A percentile compares a stretch with the other conserved stretches of the same genome.
These are phyloP conservation scores for Pisolithus thermaeus DNA, from an alignment of 1,284 basidiomycete species.

Conservation along the genomic window DNA sequence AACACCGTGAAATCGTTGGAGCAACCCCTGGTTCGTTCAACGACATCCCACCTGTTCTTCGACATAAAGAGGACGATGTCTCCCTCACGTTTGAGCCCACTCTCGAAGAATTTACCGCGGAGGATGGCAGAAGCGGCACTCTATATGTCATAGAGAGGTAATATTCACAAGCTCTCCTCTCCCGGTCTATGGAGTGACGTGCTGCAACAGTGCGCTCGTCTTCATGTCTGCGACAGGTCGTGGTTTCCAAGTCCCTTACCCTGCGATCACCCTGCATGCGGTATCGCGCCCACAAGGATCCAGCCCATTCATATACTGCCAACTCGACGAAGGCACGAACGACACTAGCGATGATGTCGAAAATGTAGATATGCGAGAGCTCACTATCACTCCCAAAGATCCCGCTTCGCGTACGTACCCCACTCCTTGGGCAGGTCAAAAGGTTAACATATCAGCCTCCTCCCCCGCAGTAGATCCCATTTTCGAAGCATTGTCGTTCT, in stretches of 20 bases:
- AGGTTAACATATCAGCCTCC: conserved; percentile 6
- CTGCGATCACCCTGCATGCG: conserved; percentile 83
- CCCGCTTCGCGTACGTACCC: conserved; percentile 50
- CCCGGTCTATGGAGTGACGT: conserved; percentile 27
- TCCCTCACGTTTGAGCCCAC: conserved; percentile 63
- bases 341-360: conserved; percentile 34
- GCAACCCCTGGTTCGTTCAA: conserved; percentile 78
- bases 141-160: conserved; percentile 79
- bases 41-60: conserved; percentile 75
- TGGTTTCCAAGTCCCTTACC: conserved; percentile 80
- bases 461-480: conserved; percentile 70
- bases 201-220: conserved; percentile 54
- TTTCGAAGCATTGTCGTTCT: conserved; percentile 83
- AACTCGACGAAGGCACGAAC: conserved; percentile 63
- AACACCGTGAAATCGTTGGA: conserved; percentile 58
- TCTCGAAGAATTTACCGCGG: conserved; percentile 47
- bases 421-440: background rate
- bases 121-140: conserved; percentile 52
- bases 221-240: conserved; percentile 66
- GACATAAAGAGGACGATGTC: conserved; percentile 67
- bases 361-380: conserved; percentile 62
- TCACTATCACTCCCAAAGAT: conserved; percentile 64
- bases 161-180: conserved; percentile 26
- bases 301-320: conserved; percentile 79
- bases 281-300: conserved; percentile 59